Evolutionary conservation across 345 rosid genomes (phyloP).

Genomic region (Eucalyptus caleyi): DNA sequence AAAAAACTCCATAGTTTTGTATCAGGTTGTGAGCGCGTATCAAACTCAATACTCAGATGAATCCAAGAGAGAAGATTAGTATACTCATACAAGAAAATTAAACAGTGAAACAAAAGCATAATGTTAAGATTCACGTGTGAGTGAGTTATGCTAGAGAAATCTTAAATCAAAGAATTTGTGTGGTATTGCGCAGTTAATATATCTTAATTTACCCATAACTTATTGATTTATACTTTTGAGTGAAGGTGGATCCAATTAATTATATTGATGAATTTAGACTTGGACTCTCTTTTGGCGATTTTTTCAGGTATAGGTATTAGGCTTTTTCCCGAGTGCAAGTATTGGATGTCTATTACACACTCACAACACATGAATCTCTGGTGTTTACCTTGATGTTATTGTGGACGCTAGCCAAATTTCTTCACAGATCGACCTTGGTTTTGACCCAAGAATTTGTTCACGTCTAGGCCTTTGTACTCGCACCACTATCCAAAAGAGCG

Average conservation of each 20-base stretch:
- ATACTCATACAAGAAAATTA: background rate
- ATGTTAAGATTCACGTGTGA: no score
- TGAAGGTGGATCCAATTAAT: accelerated
- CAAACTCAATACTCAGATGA: accelerated
- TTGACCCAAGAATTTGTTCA: background rate
- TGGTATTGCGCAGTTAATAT: no score
- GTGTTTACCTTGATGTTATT: background rate
- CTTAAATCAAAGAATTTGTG: accelerated
- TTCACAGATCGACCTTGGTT: background rate
- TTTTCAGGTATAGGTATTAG: accelerated
- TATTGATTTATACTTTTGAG: no score
- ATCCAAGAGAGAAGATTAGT: background rate
- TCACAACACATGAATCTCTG: no score
- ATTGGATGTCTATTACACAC: accelerated
- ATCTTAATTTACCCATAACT: no score
- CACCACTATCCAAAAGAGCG: background rate
- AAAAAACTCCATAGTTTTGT: background rate
- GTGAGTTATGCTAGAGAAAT: no score
- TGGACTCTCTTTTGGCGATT: no score
- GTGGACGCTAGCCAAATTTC: background rate
- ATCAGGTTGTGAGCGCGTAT: background rate
- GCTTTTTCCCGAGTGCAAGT: accelerated
- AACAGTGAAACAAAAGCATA: no score
- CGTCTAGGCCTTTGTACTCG: background rate
- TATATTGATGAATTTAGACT: no score